These are phyloP conservation scores for Amanita polypyramis DNA, from an alignment of 768 basidiomycete genomes.

Conservation along the genomic window DNA sequence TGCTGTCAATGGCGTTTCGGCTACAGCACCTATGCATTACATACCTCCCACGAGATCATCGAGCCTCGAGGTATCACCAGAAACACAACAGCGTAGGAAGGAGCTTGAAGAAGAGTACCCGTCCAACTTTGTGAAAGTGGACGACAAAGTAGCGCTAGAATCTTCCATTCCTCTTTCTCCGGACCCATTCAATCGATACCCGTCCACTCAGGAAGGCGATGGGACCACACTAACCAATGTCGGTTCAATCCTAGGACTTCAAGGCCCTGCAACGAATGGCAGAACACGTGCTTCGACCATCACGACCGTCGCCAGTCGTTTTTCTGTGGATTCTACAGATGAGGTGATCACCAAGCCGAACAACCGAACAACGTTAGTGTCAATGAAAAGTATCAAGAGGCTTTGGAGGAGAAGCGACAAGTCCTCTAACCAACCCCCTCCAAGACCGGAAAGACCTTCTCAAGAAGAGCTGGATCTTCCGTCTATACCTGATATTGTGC, in stretches of 20 bases:
- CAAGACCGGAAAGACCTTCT: conserved; percentile 27
- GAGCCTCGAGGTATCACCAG: conserved; percentile 24
- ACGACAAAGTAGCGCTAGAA: conserved; percentile 18
- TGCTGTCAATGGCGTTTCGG: conserved; percentile 60
- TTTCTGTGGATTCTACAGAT: conserved; percentile 61
- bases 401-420: conserved; percentile 72
- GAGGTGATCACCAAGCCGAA: conserved; percentile 18
- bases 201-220: conserved; percentile 32
- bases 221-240: conserved; percentile 31
- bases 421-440: conserved; percentile 26
- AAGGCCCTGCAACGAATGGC: conserved; percentile 1
- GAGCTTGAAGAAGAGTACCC: conserved; percentile 41
- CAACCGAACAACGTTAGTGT: conserved; percentile 50
- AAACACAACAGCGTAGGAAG: conserved; percentile 36
- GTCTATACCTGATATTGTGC: conserved; percentile 17
- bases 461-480: conserved; percentile 27
- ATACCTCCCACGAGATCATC: conserved; percentile 16
- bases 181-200: conserved; percentile 70
- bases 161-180: conserved; percentile 80
- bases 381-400: conserved; percentile 63
- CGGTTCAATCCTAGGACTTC: conserved; percentile 10
- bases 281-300: conserved; percentile 15
- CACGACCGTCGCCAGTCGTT: conserved; percentile 43
- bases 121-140: conserved; percentile 19
- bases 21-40: conserved; percentile 43